Evolutionary conservation across 2,329 filamentous ascomycete genomes (phyloP), one percentile per base, ranked within the genome.

Genomic region (Phaeoacremonium minimum): DNA sequence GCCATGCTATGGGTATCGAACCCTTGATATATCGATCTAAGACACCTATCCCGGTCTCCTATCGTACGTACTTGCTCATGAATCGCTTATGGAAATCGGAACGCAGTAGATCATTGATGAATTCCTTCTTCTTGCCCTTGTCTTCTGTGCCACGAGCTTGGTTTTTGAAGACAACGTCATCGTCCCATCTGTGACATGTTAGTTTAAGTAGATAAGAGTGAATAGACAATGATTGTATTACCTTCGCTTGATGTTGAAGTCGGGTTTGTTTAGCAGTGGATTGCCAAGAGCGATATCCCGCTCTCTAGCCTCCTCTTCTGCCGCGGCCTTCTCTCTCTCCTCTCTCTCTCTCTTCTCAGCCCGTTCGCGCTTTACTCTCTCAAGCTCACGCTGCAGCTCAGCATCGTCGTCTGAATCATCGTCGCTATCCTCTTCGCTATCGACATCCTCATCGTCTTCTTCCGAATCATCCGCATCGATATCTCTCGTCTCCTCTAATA

Each of bases 91-190:
- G 93, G 62, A 98, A 98, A 63, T 98, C 93, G 18, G 89, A 96
- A 44, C 91, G 82, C 45, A 97, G 67, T 54, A 95, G 72, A 63
- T 97, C 85, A 57, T 98, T 98, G 61, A 98, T 90, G 66, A 98
- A 98, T 63, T 95, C 90, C 69, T 91, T 94, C 64, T 76, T 79
- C 69, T 85, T 79, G 45, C 84, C 81, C 69, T 84, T 90, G 45
- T 96, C 88, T 56, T 97, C 91, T 1, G 90, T 95, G 7, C 91
- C 93, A 41, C 93, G 77, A 20, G 91, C 93, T 66, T 98, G 93
- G 61, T 98, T 98, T 71, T 95, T 97, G 68, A 98, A 98, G 4
- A 98, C 90, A 11, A 98, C 93, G 58, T 98, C 93, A 52, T 98
- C 93, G 51, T 98, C 93, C 93, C 93, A 98, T 50, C 90, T 26